Conservation (phyloP, 208 protist species). For the Leishmania amazonensis region DNA sequence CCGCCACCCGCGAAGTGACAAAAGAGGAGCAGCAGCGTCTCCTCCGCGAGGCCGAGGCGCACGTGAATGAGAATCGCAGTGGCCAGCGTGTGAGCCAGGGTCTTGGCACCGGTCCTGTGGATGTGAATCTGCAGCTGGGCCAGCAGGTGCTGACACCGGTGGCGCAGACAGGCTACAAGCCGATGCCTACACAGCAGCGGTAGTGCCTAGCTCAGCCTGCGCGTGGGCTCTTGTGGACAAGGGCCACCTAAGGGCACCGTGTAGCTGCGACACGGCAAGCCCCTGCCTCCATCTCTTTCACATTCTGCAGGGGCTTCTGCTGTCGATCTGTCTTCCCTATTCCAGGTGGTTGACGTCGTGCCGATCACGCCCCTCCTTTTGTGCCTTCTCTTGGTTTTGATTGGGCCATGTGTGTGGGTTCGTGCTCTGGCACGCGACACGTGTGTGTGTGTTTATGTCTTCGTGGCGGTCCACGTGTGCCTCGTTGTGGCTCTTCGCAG, state of each 20-base stretch:
- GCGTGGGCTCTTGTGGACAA: background rate
- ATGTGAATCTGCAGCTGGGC: slow-evolving; percentile 77
- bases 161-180: slow-evolving; percentile 81
- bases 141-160: slow-evolving; percentile 76
- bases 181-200: slow-evolving; percentile 44
- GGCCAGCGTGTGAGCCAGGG: slow-evolving; percentile 56
- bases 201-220: background rate
- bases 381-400: background rate
- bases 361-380: background rate
- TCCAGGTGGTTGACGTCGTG: background rate
- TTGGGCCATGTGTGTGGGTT: background rate
- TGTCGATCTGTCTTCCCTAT: background rate
- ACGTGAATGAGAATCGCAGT: slow-evolving; percentile 73
- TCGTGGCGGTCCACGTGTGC: background rate
- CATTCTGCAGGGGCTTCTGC: background rate
- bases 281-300: background rate
- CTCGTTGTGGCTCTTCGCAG: background rate
- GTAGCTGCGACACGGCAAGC: background rate
- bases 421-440: background rate
- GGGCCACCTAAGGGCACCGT: background rate
- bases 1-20: slow-evolving; percentile 85
- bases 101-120: slow-evolving; percentile 47
- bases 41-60: slow-evolving; percentile 57
- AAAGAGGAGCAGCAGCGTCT: slow-evolving; percentile 81
- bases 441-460: background rate